Conservation (phyloP, 306 rosid species). For the Vicia sativa region DNA sequence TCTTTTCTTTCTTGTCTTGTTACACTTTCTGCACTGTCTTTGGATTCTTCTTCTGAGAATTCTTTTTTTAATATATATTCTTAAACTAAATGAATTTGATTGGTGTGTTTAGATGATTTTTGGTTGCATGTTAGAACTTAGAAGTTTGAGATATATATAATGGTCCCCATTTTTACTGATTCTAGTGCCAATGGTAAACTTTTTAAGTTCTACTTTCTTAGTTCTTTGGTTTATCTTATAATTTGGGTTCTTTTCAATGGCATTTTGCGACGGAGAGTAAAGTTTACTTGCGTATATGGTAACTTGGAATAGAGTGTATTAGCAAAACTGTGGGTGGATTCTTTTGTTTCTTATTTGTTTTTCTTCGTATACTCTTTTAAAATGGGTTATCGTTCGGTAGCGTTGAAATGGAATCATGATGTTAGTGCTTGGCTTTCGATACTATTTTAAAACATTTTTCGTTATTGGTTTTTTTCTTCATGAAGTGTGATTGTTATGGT, state of each 20-base stretch:
- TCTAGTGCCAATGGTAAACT: slow-evolving; percentile 31
- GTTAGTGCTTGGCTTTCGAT: slow-evolving; percentile 22
- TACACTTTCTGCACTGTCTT: slow-evolving; percentile 44
- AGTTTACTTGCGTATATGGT: slow-evolving; percentile 19
- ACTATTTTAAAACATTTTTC: slow-evolving; percentile 7
- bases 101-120: background rate
- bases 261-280: slow-evolving; percentile 16
- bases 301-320: background rate
- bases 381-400: slow-evolving; percentile 15
- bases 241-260: background rate
- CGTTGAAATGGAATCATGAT: slow-evolving; percentile 30
- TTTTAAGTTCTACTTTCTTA: slow-evolving; percentile 15
- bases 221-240: slow-evolving; percentile 21
- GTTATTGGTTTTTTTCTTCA: slow-evolving; percentile 28
- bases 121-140: slow-evolving; percentile 11
- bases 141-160: slow-evolving; percentile 34
- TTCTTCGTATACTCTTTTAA: background rate
- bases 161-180: slow-evolving; percentile 32
- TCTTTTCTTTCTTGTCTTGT: slow-evolving; percentile 56
- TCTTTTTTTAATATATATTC: slow-evolving; percentile 36
- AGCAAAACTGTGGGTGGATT: background rate
- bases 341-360: background rate
- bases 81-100: slow-evolving; percentile 35
- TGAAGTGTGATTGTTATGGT: slow-evolving; percentile 22
- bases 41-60: slow-evolving; percentile 50